phyloP scores from a whole-genome alignment of 2,329 filamentous ascomycete genomes.

The Seiridium cupressi region DNA sequence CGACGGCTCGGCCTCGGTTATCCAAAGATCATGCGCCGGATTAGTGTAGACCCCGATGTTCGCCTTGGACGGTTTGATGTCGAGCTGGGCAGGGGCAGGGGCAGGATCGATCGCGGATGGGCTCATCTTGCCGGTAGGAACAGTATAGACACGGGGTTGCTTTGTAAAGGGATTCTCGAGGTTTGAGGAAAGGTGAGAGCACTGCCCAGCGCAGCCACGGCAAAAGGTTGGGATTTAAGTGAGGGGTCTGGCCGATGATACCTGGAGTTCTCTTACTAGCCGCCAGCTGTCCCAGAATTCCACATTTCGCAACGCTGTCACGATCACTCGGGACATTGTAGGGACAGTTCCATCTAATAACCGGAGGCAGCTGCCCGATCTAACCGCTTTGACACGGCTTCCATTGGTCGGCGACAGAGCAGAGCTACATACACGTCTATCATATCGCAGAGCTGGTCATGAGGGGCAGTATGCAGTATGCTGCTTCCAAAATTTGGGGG shows the following conservation, averaged over 20 bases:
- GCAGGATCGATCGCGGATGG: slow-evolving; percentile 7
- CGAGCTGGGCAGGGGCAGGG: background rate
- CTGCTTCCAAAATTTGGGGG: slow-evolving; percentile 1
- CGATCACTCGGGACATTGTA: slow-evolving; percentile 1
- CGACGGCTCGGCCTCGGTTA: slow-evolving; percentile 73
- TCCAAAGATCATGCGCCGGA: slow-evolving; percentile 87
- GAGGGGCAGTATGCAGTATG: background rate
- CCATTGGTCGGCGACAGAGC: background rate
- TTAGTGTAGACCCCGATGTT: slow-evolving; percentile 98
- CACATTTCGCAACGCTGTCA: slow-evolving; percentile 3
- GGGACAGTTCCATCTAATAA: background rate
- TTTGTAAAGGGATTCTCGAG: too few relatives aligned
- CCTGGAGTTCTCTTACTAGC: background rate
- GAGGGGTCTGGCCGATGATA: slow-evolving; percentile 1
- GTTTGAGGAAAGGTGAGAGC: background rate
- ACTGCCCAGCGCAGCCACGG: background rate
- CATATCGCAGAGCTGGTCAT: background rate
- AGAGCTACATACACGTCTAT: background rate
- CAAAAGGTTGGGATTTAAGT: background rate
- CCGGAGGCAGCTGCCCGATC: background rate
- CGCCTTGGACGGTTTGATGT: slow-evolving; percentile 58
- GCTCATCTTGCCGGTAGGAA: slow-evolving; percentile 7
- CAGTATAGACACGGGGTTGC: too few relatives aligned
- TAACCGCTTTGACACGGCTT: background rate
- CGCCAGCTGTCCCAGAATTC: background rate